A percentile compares a stretch with the other conserved stretches of the same genome.
phyloP scores from a whole-genome alignment of 805 yeast genomes.

The Crinitomyces ghanaensis region DNA sequence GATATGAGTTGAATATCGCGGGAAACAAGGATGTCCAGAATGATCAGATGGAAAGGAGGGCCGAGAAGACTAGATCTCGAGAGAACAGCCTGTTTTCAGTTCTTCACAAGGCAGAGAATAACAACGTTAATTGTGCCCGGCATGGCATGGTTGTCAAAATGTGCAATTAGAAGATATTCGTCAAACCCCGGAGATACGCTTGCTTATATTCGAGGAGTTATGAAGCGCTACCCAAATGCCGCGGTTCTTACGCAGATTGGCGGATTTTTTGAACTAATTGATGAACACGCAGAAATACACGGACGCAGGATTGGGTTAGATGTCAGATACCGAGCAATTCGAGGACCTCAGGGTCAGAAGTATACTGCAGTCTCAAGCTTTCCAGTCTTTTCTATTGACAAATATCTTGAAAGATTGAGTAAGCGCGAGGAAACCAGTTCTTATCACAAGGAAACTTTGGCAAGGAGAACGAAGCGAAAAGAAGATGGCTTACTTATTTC shows the following conservation, averaged over 20 bases:
- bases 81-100: no score
- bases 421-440: slow-evolving; percentile 56
- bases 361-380: slow-evolving; percentile 81
- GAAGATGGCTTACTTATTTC: no score
- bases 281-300: slow-evolving; percentile 89
- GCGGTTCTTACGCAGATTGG: slow-evolving; percentile 70
- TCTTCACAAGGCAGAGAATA: no score
- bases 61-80: no score
- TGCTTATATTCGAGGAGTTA: slow-evolving; percentile 14
- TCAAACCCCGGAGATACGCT: slow-evolving; percentile 6
- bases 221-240: slow-evolving; percentile 38
- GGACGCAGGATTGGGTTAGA: no score
- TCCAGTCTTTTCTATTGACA: slow-evolving; percentile 58
- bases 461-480: slow-evolving; percentile 5
- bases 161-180: no score
- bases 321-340: no score
- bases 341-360: slow-evolving; percentile 36
- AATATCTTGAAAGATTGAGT: slow-evolving; percentile 56
- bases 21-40: no score
- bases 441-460: slow-evolving; percentile 57
- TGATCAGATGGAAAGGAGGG: no score
- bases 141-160: no score
- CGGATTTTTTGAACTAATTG: slow-evolving; percentile 43
- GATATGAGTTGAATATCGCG: no score
- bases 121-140: no score